A percentile compares a stretch with the other conserved stretches of the same genome.
These are phyloP conservation scores for Rhododendron kiyosumense DNA, from an alignment of 148 eudicot species.

Conservation along the genomic window DNA sequence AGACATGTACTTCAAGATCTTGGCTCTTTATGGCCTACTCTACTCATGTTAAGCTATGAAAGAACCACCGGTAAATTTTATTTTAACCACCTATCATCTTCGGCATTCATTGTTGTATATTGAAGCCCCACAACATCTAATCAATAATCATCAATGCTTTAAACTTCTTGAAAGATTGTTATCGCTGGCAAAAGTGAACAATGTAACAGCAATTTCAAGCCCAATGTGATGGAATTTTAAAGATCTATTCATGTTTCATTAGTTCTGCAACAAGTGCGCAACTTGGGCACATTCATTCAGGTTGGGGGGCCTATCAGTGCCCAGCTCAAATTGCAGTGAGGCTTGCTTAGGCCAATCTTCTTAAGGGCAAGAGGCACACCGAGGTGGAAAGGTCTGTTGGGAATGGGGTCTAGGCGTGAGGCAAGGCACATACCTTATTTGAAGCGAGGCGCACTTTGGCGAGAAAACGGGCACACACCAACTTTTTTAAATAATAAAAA, in stretches of 20 bases:
- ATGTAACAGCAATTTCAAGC: neutral
- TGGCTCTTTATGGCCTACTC: neutral
- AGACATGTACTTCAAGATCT: neutral
- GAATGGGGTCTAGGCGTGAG: too few species aligned
- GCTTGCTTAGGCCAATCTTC: neutral
- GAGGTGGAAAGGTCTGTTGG: too few species aligned
- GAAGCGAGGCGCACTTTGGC: too few species aligned
- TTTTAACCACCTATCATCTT: neutral
- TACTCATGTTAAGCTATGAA: neutral
- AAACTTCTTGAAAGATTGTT: neutral
- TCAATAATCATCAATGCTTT: neutral
- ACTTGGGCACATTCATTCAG: neutral
- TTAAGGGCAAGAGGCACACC: neutral
- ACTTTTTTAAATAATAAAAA: too few species aligned
- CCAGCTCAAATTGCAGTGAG: neutral
- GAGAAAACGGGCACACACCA: too few species aligned
- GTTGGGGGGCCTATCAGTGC: neutral
- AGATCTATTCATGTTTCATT: neutral
- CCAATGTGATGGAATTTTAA: neutral
- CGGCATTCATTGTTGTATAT: neutral
- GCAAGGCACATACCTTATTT: too few species aligned
- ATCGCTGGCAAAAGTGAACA: neutral
- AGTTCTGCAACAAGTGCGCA: neutral
- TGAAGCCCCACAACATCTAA: neutral
- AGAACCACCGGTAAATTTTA: neutral